phyloP scores from a whole-genome alignment of 2,329 filamentous ascomycete genomes.

The Trichoderma lentiforme region DNA sequence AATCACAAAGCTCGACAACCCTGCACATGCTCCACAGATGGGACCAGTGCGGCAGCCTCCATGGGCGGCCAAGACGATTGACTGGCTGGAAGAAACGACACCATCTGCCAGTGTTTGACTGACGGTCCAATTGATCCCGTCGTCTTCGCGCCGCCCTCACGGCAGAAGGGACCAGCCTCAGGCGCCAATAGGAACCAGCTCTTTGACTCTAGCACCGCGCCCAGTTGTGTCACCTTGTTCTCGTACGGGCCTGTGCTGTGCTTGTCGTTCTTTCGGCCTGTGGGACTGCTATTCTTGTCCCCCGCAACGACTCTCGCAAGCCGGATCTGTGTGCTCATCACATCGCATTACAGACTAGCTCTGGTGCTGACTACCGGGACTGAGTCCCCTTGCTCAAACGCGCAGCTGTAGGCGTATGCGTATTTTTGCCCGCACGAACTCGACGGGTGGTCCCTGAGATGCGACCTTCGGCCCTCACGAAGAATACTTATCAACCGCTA shows the following conservation, averaged over 20 bases:
- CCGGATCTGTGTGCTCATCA: conserved; percentile 19
- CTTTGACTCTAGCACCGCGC: conserved; percentile 1
- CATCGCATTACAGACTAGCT: conserved; percentile 21
- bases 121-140: conserved; percentile 19
- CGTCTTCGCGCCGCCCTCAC: conserved; percentile 21
- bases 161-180: conserved; percentile 15
- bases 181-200: conserved; percentile 18
- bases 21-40: conserved; percentile 12
- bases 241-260: conserved; percentile 9
- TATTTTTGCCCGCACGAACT: conserved; percentile 17
- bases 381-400: conserved; percentile 8
- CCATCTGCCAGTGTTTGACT: conserved; percentile 15
- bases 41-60: conserved; percentile 14
- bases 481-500: conserved; percentile 49
- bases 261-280: neutral
- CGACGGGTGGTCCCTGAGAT: neutral
- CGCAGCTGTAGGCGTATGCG: conserved; percentile 12
- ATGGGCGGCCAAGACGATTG: conserved; percentile 1
- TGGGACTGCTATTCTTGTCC: conserved; percentile 21
- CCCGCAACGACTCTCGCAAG: conserved; percentile 15
- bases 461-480: conserved; percentile 8
- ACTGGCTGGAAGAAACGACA: conserved; percentile 16
- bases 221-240: conserved; percentile 5
- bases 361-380: conserved; percentile 19
- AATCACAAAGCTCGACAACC: conserved; percentile 3